Evolutionary conservation across 2,329 filamentous ascomycete genomes (phyloP).

Genomic region (Aspergillus nomiae): DNA sequence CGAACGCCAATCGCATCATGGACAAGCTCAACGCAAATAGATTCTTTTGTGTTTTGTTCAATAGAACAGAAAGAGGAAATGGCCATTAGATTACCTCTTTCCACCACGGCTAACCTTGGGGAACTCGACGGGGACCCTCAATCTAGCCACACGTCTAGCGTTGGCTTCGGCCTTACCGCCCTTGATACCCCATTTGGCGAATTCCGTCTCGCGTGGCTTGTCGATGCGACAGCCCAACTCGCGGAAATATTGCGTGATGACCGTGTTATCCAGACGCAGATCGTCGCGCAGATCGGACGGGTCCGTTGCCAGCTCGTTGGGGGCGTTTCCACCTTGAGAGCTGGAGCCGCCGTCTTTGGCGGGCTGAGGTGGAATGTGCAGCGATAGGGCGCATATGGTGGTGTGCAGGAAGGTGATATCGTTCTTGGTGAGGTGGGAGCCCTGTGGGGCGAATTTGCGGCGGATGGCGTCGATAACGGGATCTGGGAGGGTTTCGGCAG

Average conservation of each 20-base stretch:
- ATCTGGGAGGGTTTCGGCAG: slow-evolving; percentile 34
- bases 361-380: slow-evolving; percentile 48
- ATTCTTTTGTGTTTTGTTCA: background rate
- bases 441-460: slow-evolving; percentile 44
- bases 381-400: slow-evolving; percentile 48
- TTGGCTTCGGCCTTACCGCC: slow-evolving; percentile 62
- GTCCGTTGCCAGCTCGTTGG: slow-evolving; percentile 45
- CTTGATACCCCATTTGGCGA: slow-evolving; percentile 49
- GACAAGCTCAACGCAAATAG: background rate
- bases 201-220: slow-evolving; percentile 44
- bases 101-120: slow-evolving; percentile 61
- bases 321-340: slow-evolving; percentile 37
- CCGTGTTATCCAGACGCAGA: slow-evolving; percentile 40
- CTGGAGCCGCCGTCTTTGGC: slow-evolving; percentile 38
- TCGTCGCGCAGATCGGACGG: slow-evolving; percentile 49
- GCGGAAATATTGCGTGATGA: slow-evolving; percentile 45
- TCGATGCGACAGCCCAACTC: slow-evolving; percentile 50
- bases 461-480: slow-evolving; percentile 44
- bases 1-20: slow-evolving; percentile 3
- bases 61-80: background rate
- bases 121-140: slow-evolving; percentile 79
- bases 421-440: slow-evolving; percentile 37
- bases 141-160: slow-evolving; percentile 61
- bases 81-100: slow-evolving; percentile 21
- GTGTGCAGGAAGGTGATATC: slow-evolving; percentile 48